phyloP scores from a whole-genome alignment of 768 basidiomycete species.

The Podaxis carcinomalis region DNA sequence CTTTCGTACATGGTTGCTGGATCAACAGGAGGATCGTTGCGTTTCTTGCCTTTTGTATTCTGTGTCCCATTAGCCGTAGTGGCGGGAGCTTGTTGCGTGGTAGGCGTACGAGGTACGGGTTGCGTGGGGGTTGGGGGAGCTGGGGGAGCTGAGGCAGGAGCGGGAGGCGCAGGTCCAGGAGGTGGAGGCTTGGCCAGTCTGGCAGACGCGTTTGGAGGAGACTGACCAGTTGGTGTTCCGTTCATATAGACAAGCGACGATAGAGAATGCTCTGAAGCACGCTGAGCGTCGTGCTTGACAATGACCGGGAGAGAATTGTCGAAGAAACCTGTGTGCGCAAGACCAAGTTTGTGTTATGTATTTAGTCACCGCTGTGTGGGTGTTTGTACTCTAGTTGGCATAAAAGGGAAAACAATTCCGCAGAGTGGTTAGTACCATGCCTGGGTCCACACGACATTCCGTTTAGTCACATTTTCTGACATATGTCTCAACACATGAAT shows the following conservation, averaged over 20 bases:
- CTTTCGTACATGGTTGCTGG: conserved; percentile 86
- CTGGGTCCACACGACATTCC: background rate
- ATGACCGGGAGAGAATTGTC: background rate
- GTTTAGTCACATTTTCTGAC: background rate
- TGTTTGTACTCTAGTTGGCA: conserved; percentile 4
- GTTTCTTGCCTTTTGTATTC: conserved; percentile 64
- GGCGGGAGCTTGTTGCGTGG: conserved; percentile 23
- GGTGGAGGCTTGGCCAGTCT: conserved; percentile 50
- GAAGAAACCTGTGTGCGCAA: background rate
- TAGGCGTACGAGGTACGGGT: conserved; percentile 1
- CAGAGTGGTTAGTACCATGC: background rate
- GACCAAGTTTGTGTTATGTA: background rate
- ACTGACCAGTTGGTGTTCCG: conserved; percentile 32
- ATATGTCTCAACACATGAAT: background rate
- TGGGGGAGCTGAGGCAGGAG: conserved; percentile 55
- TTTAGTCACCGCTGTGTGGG: conserved; percentile 1
- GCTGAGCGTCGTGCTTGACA: conserved; percentile 8
- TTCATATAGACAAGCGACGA: conserved; percentile 37
- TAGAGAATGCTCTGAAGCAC: background rate
- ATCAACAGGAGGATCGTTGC: conserved; percentile 68
- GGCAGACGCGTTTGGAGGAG: conserved; percentile 26
- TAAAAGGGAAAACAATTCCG: background rate
- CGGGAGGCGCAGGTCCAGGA: conserved; percentile 55
- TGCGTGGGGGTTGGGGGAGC: conserved; percentile 39
- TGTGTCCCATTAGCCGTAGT: conserved; percentile 21